Base-by-base conservation (phyloP, 805 yeast species). In the Kluyveromyces lactis region DNA sequence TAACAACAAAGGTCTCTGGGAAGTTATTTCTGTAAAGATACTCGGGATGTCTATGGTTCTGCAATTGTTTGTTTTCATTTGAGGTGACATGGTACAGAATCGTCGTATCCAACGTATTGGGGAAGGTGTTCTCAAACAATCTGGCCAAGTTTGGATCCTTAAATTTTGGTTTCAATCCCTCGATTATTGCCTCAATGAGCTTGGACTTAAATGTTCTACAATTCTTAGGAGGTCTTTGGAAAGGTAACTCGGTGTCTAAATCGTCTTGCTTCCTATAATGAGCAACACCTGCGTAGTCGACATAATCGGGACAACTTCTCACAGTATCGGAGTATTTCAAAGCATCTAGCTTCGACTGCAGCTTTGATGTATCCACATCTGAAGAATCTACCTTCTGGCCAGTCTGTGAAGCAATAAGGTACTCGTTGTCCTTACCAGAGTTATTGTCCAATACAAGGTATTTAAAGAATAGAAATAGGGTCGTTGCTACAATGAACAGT, bases 41-140 rank as follows among this genome's bases (percentile, higher is more conserved):
- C 30, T 45, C 23, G n/a, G 42, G 26, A 5, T 42, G 35, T 36
- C 39, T 29, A 41, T 47, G 35, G 32, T 31, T 31, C 7, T 10
- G 15, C 12, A 62, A 10, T 42, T 45, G 2, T 35, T 43, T 13
- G 47, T 37, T 16, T 46, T 38, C 40, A 8, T 36, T 29, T 11
- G 48, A 50, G 13, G 57, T 48, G 3, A 53, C 47, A 57, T 81
- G 86, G 85, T 86, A 86, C 39, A 83, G 65, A 35, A 86, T 75
- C 0, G 95, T 86, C 1, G 95, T 86, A 52, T 86, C 96, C 39
- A 86, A 62, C 0, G 96, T 86, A 56, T 86, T 86, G 5, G 96
- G 95, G 42, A 86, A 70, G 32, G 90, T 71, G 56, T 86, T 86
- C 52, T 86, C 95, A 49, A 86, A 71, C 41, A 86, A 59, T 37